Base-by-base conservation (phyloP, 2,329 filamentous ascomycete species). In the Epichloe gansuensis region DNA sequence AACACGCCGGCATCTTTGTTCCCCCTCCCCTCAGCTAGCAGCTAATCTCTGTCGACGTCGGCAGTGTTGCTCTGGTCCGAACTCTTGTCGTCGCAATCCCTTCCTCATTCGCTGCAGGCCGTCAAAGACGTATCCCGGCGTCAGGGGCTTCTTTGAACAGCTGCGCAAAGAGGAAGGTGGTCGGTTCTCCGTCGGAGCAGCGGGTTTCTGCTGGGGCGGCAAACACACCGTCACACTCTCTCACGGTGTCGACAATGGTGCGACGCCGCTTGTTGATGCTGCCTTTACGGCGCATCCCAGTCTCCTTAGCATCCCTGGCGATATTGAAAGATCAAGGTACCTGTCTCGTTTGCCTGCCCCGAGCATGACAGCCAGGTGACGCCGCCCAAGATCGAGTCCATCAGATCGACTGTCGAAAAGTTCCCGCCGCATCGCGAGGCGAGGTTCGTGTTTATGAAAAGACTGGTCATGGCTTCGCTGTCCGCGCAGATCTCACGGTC, bases 181-280 rank as follows among this genome's bases (percentile, higher is more conserved):
- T 5, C 47, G 41, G 48, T 59, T 67, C 6, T 63, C 65, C 15
- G 64, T 83, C 46, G 78, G 73, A 23, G 75, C 71, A 0, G 76
- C 76, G 0, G 82, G 81, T 0, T 83, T 81, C 66, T 83, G 79
- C 68, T 84, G 80, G 80, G 81, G 81, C 25, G 81, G 78, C 25
- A 76, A 77, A 55, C 73, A 81, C 57, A 65, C 71, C 2, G 61
- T 79, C 8, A 61, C 72, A n/a, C 70, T 83, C 3, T 67, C 72
- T 11, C 69, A 71, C 15, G 67, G 70, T 55, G 56, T 56, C 42
- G 57, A 56, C 34, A 59, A 65, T 5, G 59, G 63, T 17, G 64
- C 58, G 39, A 61, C 61, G 55, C 64, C 68, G 3, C 67, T 81
- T 9, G 63, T 81, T 43, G 73, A 80, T 56, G 75, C 69, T 6